phyloP scores from a whole-genome alignment of 148 eudicot species.

The Silene uniflora region DNA sequence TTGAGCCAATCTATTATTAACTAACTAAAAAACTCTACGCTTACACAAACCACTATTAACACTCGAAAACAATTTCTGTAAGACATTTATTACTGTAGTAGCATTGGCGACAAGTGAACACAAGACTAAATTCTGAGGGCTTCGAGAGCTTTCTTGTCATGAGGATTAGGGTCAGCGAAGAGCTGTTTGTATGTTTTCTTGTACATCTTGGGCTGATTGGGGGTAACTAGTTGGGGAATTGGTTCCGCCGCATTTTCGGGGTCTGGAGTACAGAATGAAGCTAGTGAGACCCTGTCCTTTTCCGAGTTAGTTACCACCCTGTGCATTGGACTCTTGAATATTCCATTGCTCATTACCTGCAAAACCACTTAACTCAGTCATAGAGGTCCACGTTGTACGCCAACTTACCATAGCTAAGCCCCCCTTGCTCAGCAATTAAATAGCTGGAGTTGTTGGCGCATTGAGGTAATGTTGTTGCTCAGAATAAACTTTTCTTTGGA shows the following conservation, averaged over 20 bases:
- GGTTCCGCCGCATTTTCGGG: slow-evolving; percentile 21
- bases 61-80: not conserved
- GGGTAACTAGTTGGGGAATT: slow-evolving; percentile 17
- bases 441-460: no score
- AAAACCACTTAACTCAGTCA: not conserved
- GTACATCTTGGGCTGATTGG: slow-evolving; percentile 21
- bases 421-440: no score
- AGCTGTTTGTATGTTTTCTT: slow-evolving; percentile 21
- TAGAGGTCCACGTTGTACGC: no score
- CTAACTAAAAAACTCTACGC: not conserved
- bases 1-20: not conserved
- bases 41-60: not conserved
- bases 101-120: not conserved
- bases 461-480: no score
- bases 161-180: slow-evolving; percentile 25
- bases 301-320: slow-evolving; percentile 31
- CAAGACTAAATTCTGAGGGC: slow-evolving; percentile 24
- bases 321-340: slow-evolving; percentile 29
- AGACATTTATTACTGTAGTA: no score
- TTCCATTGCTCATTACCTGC: slow-evolving; percentile 36
- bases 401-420: no score
- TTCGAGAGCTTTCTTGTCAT: slow-evolving; percentile 21
- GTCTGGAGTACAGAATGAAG: slow-evolving; percentile 30
- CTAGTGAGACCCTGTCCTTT: slow-evolving; percentile 30
- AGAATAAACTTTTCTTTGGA: no score